Evolutionary conservation across 352 stramenopile species (phyloP).

Genomic region (Salisapilia sapeloensis): DNA sequence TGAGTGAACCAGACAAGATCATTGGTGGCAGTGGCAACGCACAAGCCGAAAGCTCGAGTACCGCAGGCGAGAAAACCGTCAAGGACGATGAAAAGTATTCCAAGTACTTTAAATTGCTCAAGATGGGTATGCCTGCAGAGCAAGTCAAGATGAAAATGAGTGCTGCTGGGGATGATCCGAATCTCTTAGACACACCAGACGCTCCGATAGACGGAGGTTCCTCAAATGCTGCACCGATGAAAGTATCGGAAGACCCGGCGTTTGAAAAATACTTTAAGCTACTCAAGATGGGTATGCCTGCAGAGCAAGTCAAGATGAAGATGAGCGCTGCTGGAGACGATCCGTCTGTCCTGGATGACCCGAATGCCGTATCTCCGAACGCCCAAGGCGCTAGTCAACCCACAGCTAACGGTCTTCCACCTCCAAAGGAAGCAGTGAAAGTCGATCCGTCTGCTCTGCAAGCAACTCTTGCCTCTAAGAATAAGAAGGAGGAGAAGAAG

Average conservation of each 20-base stretch:
- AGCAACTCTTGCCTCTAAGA: constrained; percentile 39
- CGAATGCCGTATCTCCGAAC: constrained; percentile 54
- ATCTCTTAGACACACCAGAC: constrained; percentile 79
- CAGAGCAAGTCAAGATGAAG: constrained; percentile 88
- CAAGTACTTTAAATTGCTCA: constrained; percentile 95
- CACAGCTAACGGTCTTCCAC: constrained; percentile 16
- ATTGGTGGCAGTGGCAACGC: constrained; percentile 15
- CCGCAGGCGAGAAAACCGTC: constrained; percentile 13
- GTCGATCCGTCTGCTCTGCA: constrained; percentile 44
- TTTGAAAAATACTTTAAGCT: constrained; percentile 96
- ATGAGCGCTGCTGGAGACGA: constrained; percentile 67
- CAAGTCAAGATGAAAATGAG: constrained; percentile 93
- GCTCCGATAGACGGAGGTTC: constrained; percentile 51
- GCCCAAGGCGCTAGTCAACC: constrained; percentile 11
- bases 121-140: constrained; percentile 88
- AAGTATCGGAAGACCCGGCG: constrained; percentile 83
- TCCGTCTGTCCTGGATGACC: constrained; percentile 39
- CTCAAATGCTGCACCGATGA: constrained; percentile 17
- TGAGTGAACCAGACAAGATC: constrained; percentile 51
- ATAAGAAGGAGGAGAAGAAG: constrained; percentile 50
- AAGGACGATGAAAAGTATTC: constrained; percentile 72
- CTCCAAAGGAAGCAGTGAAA: constrained; percentile 44
- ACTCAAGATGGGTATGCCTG: constrained; percentile 76
- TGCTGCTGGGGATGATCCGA: constrained; percentile 81
- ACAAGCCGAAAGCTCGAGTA: background rate